phyloP scores from a whole-genome alignment of 2,329 filamentous ascomycete species.

The Colletotrichum sp. region DNA sequence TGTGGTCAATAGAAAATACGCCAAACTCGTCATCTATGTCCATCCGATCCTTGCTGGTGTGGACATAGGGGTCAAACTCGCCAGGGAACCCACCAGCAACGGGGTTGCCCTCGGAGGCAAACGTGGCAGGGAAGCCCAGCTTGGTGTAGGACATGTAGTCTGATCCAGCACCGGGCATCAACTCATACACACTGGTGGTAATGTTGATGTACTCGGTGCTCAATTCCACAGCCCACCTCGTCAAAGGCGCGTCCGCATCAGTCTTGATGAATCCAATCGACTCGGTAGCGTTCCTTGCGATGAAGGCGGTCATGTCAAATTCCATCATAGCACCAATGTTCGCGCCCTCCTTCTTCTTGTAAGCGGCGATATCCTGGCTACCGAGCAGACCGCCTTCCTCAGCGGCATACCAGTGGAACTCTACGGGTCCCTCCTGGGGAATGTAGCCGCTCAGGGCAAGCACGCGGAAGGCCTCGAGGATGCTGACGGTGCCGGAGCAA shows the following conservation, averaged over 20 bases:
- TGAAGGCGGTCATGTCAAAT: slow-evolving; percentile 47
- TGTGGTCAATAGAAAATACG: slow-evolving; percentile 43
- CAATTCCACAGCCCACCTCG: slow-evolving; percentile 37
- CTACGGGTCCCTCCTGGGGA: slow-evolving; percentile 52
- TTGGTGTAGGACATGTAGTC: slow-evolving; percentile 47
- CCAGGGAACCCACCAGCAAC: slow-evolving; percentile 32
- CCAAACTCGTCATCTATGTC: slow-evolving; percentile 41
- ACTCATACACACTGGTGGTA: slow-evolving; percentile 35
- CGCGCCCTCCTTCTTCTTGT: slow-evolving; percentile 66
- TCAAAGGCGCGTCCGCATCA: slow-evolving; percentile 38
- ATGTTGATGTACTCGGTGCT: slow-evolving; percentile 42
- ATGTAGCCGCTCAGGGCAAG: slow-evolving; percentile 53
- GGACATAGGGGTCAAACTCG: slow-evolving; percentile 43
- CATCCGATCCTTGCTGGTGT: slow-evolving; percentile 40
- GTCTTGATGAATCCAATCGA: slow-evolving; percentile 44
- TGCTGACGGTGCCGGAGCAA: slow-evolving; percentile 74
- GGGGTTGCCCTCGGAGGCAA: slow-evolving; percentile 43
- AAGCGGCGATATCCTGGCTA: slow-evolving; percentile 69
- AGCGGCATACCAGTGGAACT: slow-evolving; percentile 84
- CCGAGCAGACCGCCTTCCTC: slow-evolving; percentile 73
- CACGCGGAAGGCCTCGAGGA: slow-evolving; percentile 73
- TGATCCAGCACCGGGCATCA: slow-evolving; percentile 37
- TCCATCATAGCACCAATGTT: slow-evolving; percentile 79
- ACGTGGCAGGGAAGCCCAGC: slow-evolving; percentile 42
- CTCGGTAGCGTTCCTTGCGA: slow-evolving; percentile 41